phyloP scores from a whole-genome alignment of 805 yeast species.

The Groenewaldozyma salmanticensis region DNA sequence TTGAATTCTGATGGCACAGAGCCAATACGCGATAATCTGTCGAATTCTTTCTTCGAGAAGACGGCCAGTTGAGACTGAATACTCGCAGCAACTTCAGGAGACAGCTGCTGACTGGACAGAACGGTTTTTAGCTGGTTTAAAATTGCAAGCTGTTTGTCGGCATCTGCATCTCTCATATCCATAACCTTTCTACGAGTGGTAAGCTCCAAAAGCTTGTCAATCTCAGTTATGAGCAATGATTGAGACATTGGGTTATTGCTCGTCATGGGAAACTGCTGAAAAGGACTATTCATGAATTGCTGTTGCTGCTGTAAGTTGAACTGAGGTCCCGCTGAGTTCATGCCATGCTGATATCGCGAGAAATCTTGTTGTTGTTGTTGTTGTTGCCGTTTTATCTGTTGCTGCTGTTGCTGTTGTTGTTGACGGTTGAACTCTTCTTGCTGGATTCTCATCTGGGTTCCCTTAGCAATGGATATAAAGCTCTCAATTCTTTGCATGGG shows the following conservation, averaged over 20 bases:
- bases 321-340: too few species aligned
- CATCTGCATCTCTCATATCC: slow-evolving; percentile 21
- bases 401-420: slow-evolving; percentile 20
- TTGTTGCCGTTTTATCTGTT: slow-evolving; percentile 12
- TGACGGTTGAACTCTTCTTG: neutral
- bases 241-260: slow-evolving; percentile 17
- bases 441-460: slow-evolving; percentile 11
- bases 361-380: slow-evolving; percentile 2
- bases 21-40: slow-evolving; percentile 16
- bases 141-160: slow-evolving; percentile 22
- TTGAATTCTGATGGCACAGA: neutral
- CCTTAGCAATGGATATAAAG: slow-evolving; percentile 37
- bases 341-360: too few species aligned
- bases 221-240: slow-evolving; percentile 22
- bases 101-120: slow-evolving; percentile 22
- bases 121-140: slow-evolving; percentile 22
- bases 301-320: slow-evolving; percentile 10
- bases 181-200: slow-evolving; percentile 17
- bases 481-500: slow-evolving; percentile 64
- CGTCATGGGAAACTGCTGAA: slow-evolving; percentile 11
- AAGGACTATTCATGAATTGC: slow-evolving; percentile 2
- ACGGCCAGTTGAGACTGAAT: slow-evolving; percentile 24
- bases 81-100: slow-evolving; percentile 20
- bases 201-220: slow-evolving; percentile 21
- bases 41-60: slow-evolving; percentile 18